Conservation (phyloP, 352 stramenopile species). For the Nothophytophthora sp. region DNA sequence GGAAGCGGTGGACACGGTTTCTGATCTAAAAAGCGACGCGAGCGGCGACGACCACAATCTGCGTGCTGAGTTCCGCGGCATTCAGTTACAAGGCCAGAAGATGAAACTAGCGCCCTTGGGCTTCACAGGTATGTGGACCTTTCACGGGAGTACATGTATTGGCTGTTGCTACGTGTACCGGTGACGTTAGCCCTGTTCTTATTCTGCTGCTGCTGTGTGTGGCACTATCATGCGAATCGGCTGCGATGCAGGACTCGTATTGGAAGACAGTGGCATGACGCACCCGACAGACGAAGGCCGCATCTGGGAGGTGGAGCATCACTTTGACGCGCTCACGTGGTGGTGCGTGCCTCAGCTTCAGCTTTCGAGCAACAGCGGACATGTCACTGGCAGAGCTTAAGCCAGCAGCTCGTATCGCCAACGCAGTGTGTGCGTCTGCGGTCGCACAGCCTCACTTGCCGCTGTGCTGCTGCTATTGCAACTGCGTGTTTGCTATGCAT, state of each 20-base stretch:
- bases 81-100: conserved; percentile 61
- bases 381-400: neutral
- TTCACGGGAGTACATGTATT: too few species aligned
- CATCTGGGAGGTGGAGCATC: conserved; percentile 77
- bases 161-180: too few species aligned
- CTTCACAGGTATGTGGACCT: conserved; percentile 50
- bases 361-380: neutral
- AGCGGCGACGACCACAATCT: conserved; percentile 10
- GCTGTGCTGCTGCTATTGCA: too few species aligned
- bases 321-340: conserved; percentile 71
- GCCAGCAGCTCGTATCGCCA: too few species aligned
- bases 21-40: conserved; percentile 12
- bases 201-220: too few species aligned
- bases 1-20: conserved; percentile 26
- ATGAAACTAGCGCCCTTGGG: conserved; percentile 41
- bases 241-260: conserved; percentile 56
- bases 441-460: too few species aligned
- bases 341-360: conserved; percentile 60
- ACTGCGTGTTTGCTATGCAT: conserved; percentile 1
- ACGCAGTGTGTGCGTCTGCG: too few species aligned
- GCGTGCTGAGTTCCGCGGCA: conserved; percentile 64
- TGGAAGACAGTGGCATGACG: conserved; percentile 62
- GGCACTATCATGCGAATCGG: too few species aligned
- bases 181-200: too few species aligned
- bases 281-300: conserved; percentile 61